A percentile compares a stretch with the other conserved stretches of the same genome.
Evolutionary conservation across 1,139 yeast species (phyloP).

Genomic region (Maudiozyma humilis): DNA sequence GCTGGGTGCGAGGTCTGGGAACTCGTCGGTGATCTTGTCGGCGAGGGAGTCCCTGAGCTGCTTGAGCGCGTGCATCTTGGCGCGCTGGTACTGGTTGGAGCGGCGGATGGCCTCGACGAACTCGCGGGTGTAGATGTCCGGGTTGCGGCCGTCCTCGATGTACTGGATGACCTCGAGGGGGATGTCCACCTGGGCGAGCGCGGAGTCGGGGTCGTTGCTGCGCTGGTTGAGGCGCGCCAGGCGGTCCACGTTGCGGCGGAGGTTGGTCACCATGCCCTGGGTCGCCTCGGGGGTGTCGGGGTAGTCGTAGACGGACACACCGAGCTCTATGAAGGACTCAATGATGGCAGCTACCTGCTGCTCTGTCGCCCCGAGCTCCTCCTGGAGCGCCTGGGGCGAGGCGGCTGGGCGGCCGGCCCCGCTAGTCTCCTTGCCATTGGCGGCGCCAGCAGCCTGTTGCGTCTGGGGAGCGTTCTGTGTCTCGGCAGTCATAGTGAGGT

Average conservation of each 20-base stretch:
- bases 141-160: conserved; percentile 93
- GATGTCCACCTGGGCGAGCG: conserved; percentile 40
- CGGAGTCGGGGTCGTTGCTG: conserved; percentile 28
- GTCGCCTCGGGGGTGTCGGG: conserved; percentile 70
- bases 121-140: conserved; percentile 93
- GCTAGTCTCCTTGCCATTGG: neutral
- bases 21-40: conserved; percentile 59
- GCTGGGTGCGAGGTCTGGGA: conserved; percentile 57
- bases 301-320: conserved; percentile 86
- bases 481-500: neutral
- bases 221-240: conserved; percentile 28
- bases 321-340: conserved; percentile 82
- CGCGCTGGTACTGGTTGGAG: conserved; percentile 80
- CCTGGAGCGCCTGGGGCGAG: conserved; percentile 15
- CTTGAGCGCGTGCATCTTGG: conserved; percentile 60
- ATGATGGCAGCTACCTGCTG: conserved; percentile 61
- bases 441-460: neutral
- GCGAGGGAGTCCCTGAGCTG: conserved; percentile 58
- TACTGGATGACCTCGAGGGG: conserved; percentile 76
- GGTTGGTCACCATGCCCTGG: conserved; percentile 42
- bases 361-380: conserved; percentile 43
- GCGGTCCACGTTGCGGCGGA: conserved; percentile 34
- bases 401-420: neutral
- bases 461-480: neutral
- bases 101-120: conserved; percentile 87